Conservation (phyloP, 192 early-diverging fungal genomes). For the Coemansia sp. region DNA sequence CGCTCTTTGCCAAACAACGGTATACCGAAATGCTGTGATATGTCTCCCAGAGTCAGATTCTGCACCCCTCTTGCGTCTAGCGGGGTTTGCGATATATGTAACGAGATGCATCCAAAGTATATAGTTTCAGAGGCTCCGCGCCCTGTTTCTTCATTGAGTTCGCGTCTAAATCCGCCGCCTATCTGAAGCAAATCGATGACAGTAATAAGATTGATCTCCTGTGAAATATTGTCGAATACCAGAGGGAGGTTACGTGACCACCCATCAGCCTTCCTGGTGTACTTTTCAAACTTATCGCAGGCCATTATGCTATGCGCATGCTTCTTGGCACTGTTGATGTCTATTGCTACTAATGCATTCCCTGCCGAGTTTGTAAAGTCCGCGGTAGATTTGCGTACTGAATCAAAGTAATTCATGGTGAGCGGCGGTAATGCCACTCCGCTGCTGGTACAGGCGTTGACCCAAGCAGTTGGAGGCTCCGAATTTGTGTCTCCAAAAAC, state of each 20-base stretch:
- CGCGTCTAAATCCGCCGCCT: conserved; percentile 72
- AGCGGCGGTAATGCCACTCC: conserved; percentile 22
- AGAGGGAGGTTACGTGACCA: conserved; percentile 70
- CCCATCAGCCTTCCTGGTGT: conserved; percentile 35
- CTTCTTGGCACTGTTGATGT: conserved; percentile 18
- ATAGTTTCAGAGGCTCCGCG: conserved; percentile 78
- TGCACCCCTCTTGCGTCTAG: conserved; percentile 63
- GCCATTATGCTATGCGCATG: conserved; percentile 42
- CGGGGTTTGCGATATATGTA: conserved; percentile 71
- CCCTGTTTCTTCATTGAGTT: conserved; percentile 63
- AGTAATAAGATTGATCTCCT: conserved; percentile 78
- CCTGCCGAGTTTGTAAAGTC: conserved; percentile 20
- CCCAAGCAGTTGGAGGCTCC: conserved; percentile 31
- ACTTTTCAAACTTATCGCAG: conserved; percentile 35
- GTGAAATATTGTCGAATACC: conserved; percentile 68
- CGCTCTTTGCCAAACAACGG: conserved; percentile 69
- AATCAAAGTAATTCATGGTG: conserved; percentile 28
- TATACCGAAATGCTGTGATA: conserved; percentile 71
- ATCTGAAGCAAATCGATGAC: conserved; percentile 75
- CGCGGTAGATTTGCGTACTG: conserved; percentile 47
- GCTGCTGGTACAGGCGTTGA: conserved; percentile 31
- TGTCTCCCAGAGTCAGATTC: conserved; percentile 61
- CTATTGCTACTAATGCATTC: conserved; percentile 37
- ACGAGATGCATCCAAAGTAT: conserved; percentile 78
- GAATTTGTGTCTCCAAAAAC: conserved; percentile 14